These are phyloP conservation scores for Chlorella vulgaris DNA, from an alignment of 139 green algal genomes.

Conservation along the genomic window DNA sequence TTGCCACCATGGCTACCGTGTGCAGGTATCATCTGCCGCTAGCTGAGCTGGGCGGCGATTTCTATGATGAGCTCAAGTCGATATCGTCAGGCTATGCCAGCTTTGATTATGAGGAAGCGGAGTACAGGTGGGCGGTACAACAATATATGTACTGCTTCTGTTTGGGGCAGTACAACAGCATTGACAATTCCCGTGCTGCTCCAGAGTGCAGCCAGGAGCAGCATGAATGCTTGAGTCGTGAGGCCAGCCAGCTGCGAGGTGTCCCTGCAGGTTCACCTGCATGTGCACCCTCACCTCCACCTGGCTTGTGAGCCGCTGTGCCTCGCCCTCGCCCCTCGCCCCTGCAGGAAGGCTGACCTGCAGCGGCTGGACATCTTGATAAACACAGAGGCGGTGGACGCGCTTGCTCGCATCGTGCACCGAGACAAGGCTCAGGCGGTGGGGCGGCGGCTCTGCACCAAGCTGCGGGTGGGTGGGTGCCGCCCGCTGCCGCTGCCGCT, in stretches of 20 bases:
- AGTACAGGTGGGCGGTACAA: slow-evolving; percentile 26
- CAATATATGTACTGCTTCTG: not conserved
- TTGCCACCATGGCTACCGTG: not conserved
- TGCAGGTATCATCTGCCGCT: slow-evolving; percentile 75
- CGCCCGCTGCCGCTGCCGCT: not conserved
- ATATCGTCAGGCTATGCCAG: slow-evolving; percentile 81
- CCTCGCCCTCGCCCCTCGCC: not conserved
- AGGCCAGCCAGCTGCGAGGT: too few species aligned
- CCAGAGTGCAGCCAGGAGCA: too few species aligned
- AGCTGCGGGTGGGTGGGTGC: slow-evolving; percentile 47
- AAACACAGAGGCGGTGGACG: slow-evolving; percentile 85
- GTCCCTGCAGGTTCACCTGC: too few species aligned
- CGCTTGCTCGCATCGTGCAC: slow-evolving; percentile 84
- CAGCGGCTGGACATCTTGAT: slow-evolving; percentile 89
- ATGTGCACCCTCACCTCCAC: not conserved
- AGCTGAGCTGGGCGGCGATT: slow-evolving; percentile 81
- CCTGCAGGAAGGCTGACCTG: slow-evolving; percentile 69
- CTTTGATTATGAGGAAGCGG: slow-evolving; percentile 94
- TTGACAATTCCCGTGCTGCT: too few species aligned
- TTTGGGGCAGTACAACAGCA: not conserved
- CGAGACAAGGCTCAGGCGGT: slow-evolving; percentile 52
- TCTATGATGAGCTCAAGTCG: slow-evolving; percentile 91
- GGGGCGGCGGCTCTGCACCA: slow-evolving; percentile 64
- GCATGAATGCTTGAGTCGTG: too few species aligned
- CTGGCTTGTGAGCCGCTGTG: not conserved